phyloP scores from a whole-genome alignment of 768 basidiomycete genomes.

The Leucocoprinus leucothites region DNA sequence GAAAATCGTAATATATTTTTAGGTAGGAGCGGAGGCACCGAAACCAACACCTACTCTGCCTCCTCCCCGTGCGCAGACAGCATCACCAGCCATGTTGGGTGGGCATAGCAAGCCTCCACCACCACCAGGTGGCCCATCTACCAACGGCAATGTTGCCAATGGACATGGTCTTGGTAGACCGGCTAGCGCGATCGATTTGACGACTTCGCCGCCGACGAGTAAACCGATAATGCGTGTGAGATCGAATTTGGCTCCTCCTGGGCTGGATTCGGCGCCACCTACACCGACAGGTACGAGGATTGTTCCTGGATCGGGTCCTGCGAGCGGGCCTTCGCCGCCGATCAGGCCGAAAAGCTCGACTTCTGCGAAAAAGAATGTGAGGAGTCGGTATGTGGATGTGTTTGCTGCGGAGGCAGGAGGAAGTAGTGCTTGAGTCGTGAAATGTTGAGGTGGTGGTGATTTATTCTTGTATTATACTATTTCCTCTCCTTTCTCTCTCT shows the following conservation, averaged over 20 bases:
- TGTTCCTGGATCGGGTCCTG: constrained; percentile 36
- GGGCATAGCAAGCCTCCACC: too few species aligned
- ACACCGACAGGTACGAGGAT: constrained; percentile 44
- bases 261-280: constrained; percentile 42
- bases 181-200: constrained; percentile 63
- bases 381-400: constrained; percentile 90
- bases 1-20: constrained; percentile 4
- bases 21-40: constrained; percentile 60
- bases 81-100: constrained; percentile 66
- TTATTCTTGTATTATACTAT: constrained; percentile 11
- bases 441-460: constrained; percentile 16
- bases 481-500: constrained; percentile 11
- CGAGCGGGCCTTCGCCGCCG: constrained; percentile 36
- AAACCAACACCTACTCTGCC: constrained; percentile 51
- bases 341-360: constrained; percentile 55
- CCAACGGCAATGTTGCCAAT: constrained; percentile 3
- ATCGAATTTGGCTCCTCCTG: constrained; percentile 59
- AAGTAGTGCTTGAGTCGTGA: constrained; percentile 18
- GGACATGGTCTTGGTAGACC: constrained; percentile 47
- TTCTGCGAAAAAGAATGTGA: constrained; percentile 66
- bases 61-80: constrained; percentile 81
- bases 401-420: constrained; percentile 56
- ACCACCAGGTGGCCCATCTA: constrained; percentile 18
- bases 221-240: constrained; percentile 50
- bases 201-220: constrained; percentile 47